Evolutionary conservation across 805 yeast genomes (phyloP).

Genomic region (Cyberlindnera subsufficiens): DNA sequence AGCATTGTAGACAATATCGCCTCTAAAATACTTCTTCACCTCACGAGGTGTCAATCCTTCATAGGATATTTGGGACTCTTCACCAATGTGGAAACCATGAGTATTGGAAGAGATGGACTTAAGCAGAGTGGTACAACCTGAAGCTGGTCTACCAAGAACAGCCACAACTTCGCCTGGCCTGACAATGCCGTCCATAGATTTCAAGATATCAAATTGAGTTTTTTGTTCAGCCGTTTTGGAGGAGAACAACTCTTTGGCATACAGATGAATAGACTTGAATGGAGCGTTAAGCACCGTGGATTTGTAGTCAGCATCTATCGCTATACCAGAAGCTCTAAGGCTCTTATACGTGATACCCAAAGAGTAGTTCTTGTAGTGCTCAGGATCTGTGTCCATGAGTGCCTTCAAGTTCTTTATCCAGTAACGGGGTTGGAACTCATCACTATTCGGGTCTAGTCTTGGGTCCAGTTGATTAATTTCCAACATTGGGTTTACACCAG

Average conservation of each 20-base stretch:
- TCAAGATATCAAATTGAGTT: conserved; percentile 38
- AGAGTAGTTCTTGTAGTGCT: conserved; percentile 49
- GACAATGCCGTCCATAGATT: conserved; percentile 51
- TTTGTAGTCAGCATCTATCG: conserved; percentile 60
- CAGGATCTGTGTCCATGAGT: conserved; percentile 49
- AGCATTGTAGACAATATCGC: conserved; percentile 60
- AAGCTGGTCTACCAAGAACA: conserved; percentile 76
- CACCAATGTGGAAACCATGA: conserved; percentile 46
- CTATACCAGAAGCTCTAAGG: conserved; percentile 55
- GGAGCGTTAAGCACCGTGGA: conserved; percentile 48
- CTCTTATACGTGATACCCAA: conserved; percentile 55
- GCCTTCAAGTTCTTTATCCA: conserved; percentile 61
- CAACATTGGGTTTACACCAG: conserved; percentile 33
- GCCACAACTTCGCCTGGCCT: conserved; percentile 65
- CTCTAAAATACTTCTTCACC: conserved; percentile 42
- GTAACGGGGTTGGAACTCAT: conserved; percentile 46
- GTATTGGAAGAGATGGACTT: conserved; percentile 52
- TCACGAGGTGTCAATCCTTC: conserved; percentile 43
- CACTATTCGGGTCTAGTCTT: conserved; percentile 51
- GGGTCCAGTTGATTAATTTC: conserved; percentile 29
- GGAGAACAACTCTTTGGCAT: conserved; percentile 12
- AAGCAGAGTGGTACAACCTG: conserved; percentile 60
- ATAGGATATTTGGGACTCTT: conserved; percentile 40
- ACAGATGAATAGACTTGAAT: conserved; percentile 16
- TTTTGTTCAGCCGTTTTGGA: conserved; percentile 20